phyloP scores from a whole-genome alignment of 768 basidiomycete genomes.

The Chalciporus chontae region DNA sequence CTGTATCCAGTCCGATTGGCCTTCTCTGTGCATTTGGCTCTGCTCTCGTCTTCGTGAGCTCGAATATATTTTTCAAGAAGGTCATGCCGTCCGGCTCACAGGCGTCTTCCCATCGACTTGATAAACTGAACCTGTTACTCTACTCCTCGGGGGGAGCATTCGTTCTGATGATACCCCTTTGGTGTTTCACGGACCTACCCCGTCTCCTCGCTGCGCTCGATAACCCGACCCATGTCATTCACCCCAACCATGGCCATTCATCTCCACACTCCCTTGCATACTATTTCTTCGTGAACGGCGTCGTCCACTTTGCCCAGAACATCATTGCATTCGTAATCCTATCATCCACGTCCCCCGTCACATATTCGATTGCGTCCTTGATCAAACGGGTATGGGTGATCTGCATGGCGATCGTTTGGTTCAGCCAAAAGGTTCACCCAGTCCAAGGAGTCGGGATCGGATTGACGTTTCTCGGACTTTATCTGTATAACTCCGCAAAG shows the following conservation, averaged over 20 bases:
- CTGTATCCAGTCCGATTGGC: conserved; percentile 80
- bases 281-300: conserved; percentile 91
- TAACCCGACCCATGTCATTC: conserved; percentile 41
- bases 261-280: conserved; percentile 64
- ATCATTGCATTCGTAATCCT: conserved; percentile 97
- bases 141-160: conserved; percentile 96
- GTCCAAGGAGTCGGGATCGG: conserved; percentile 88
- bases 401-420: conserved; percentile 97
- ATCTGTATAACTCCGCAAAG: conserved; percentile 96
- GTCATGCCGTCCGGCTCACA: conserved; percentile 73
- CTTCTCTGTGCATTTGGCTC: conserved; percentile 96
- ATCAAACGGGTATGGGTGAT: conserved; percentile 98
- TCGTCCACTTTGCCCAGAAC: conserved; percentile 95
- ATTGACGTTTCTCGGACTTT: conserved; percentile 86
- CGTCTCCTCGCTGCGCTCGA: conserved; percentile 48
- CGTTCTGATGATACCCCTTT: conserved; percentile 92
- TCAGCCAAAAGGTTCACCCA: conserved; percentile 79
- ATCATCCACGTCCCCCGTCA: conserved; percentile 94
- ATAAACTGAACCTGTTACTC: conserved; percentile 94
- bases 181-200: conserved; percentile 85
- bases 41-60: conserved; percentile 93
- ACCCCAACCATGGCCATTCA: conserved; percentile 44
- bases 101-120: conserved; percentile 69
- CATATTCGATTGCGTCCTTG: conserved; percentile 97
- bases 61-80: conserved; percentile 99